Evolutionary conservation across 495 filamentous ascomycete genomes (phyloP), one percentile per base, ranked within the genome.

Genomic region (Parachaetomium inaequale): DNA sequence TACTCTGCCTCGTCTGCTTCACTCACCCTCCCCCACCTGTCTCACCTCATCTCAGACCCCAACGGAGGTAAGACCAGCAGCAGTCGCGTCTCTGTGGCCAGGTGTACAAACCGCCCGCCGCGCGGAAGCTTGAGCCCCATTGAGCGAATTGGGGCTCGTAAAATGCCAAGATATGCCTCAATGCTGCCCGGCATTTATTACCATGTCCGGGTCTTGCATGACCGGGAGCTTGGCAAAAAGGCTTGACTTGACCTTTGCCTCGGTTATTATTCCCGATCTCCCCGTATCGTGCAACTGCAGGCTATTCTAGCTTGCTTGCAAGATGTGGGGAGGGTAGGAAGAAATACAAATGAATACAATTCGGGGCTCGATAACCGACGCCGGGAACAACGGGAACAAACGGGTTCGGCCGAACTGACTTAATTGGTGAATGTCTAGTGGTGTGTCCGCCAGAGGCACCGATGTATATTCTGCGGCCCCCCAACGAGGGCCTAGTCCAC

Each of bases 81-180:
- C n/a, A 19, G 19, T n/a, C n/a, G n/a, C n/a, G 42, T 17, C 19
- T 23, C n/a, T 36, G 29, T 26, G 15, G n/a, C 50, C 31, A 53
- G 2, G 17, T 53, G 15, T 46, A 14, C 6, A 31, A 21, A 0
- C n/a, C 31, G 29, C 36, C n/a, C 31, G 29, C 36, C n/a, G 47
- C 2, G 19, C 52, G 52, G 52, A 40, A 26, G 19, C 25, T 55
- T 55, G 34, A 38, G 23, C 52, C 50, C 52, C 52, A 21, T 38
- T 25, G 21, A 40, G 52, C 4, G 36, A 21, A 53, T 53, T 53
- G 31, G 17, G 6, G 7, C 50, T 53, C 50, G 50, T 40, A 40
- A 26, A n/a, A 38, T 26, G 52, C 52, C 52, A 55, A 55, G 52
- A 55, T 55, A 28, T 15, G 32, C n/a, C 52, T 53, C 52, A n/a